Evolutionary conservation across 169 alveolate species (phyloP).

Genomic region (Cryptosporidium sp.): DNA sequence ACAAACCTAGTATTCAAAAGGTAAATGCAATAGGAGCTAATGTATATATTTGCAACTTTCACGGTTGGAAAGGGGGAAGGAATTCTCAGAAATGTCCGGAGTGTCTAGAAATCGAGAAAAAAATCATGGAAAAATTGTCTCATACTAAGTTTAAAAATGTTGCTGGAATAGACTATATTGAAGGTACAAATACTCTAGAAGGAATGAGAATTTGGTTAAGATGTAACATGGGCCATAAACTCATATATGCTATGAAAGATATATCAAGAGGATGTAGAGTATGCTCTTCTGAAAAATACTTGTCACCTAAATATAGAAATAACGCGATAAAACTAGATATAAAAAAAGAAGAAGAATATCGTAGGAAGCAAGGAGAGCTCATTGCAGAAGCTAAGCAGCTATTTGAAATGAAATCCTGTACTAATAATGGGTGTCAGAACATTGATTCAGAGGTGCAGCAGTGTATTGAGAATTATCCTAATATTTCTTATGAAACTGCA

Average conservation of each 20-base stretch:
- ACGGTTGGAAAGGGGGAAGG: conserved; percentile 73
- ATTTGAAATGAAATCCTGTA: conserved; percentile 1
- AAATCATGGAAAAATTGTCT: background rate
- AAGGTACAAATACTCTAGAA: conserved; percentile 19
- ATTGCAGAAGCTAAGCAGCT: conserved; percentile 59
- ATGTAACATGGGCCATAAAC: conserved; percentile 72
- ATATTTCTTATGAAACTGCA: conserved; percentile 44
- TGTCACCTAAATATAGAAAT: conserved; percentile 62
- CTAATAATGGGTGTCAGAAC: background rate
- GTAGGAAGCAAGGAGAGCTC: conserved; percentile 68
- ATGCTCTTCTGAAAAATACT: conserved; percentile 69
- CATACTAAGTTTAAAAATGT: conserved; percentile 30
- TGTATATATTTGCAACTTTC: conserved; percentile 33
- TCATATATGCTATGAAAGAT: conserved; percentile 43
- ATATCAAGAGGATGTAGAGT: conserved; percentile 52
- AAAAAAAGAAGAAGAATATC: conserved; percentile 59
- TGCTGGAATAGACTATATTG: conserved; percentile 48
- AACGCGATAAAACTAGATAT: conserved; percentile 50
- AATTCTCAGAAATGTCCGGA: conserved; percentile 62
- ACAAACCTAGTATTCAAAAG: conserved; percentile 14
- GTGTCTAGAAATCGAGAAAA: conserved; percentile 64
- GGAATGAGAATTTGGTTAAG: conserved; percentile 71
- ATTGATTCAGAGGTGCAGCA: background rate
- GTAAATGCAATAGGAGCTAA: background rate
- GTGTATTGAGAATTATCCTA: conserved; percentile 42